These are phyloP conservation scores for Pisolithus sp. DNA, from an alignment of 768 basidiomycete species.

Conservation along the genomic window DNA sequence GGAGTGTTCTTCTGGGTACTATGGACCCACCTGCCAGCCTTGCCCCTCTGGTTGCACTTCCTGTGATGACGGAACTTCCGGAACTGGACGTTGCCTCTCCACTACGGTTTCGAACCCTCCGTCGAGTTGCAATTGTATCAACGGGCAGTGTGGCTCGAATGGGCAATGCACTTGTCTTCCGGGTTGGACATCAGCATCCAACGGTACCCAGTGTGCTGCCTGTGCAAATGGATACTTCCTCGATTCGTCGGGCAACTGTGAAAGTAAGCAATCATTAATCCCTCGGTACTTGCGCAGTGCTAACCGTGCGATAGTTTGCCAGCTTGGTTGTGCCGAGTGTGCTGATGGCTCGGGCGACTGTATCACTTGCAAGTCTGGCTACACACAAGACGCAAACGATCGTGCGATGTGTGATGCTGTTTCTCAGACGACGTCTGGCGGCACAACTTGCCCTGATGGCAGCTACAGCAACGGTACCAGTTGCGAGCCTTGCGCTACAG, in stretches of 20 bases:
- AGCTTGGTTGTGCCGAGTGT: conserved; percentile 66
- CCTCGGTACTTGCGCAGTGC: background rate
- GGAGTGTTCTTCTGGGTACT: conserved; percentile 66
- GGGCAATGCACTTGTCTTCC: conserved; percentile 72
- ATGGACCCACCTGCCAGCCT: conserved; percentile 62
- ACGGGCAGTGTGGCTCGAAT: conserved; percentile 64
- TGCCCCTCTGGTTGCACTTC: conserved; percentile 63
- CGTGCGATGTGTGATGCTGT: conserved; percentile 57
- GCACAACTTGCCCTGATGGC: conserved; percentile 56
- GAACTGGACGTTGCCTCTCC: conserved; percentile 65
- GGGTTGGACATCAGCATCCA: conserved; percentile 65
- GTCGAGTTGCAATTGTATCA: conserved; percentile 73
- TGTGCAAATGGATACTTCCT: conserved; percentile 76
- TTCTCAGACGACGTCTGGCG: conserved; percentile 43
- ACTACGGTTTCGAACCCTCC: conserved; percentile 45
- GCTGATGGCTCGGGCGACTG: conserved; percentile 65
- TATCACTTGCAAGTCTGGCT: conserved; percentile 62
- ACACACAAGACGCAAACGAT: conserved; percentile 61
- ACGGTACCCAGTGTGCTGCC: conserved; percentile 72
- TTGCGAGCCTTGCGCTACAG: conserved; percentile 56
- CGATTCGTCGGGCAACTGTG: conserved; percentile 61
- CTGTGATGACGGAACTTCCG: conserved; percentile 78
- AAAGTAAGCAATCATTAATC: conserved; percentile 38
- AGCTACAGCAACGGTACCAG: conserved; percentile 52
- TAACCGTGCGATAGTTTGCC: conserved; percentile 46